Percentiles rank a stretch among this genome's conserved stretches.
Conservation (phyloP, 2,329 filamentous ascomycete species). For the Stagonosporopsis cucurbitacearum region DNA sequence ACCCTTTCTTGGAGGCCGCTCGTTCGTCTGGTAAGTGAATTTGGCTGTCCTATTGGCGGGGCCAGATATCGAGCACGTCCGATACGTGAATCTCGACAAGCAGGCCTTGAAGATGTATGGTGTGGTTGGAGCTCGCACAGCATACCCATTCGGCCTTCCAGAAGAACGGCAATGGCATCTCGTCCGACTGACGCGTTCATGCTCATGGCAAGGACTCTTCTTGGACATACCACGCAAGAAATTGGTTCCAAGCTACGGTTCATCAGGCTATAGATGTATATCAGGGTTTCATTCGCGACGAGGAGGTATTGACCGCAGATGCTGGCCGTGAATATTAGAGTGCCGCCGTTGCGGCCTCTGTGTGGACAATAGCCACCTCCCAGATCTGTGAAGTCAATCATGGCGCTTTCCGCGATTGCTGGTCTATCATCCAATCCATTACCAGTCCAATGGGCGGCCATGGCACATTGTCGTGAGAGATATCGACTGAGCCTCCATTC, state of each 20-base stretch:
- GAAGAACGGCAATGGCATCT: constrained; percentile 64
- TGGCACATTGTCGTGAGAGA: constrained; percentile 58
- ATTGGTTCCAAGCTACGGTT: constrained; percentile 52
- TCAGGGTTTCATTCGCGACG: constrained; percentile 59
- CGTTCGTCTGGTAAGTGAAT: constrained; percentile 17
- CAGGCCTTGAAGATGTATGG: not conserved
- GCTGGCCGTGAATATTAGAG: constrained; percentile 60
- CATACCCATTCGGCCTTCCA: constrained; percentile 66
- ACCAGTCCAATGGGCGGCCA: constrained; percentile 52
- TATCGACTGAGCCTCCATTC: constrained; percentile 55
- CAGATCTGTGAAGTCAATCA: constrained; percentile 47
- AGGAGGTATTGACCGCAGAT: constrained; percentile 65
- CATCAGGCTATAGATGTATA: constrained; percentile 63
- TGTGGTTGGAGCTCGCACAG: constrained; percentile 58
- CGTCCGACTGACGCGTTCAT: constrained; percentile 67
- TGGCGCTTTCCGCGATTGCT: constrained; percentile 23
- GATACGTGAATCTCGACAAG: constrained; percentile 18
- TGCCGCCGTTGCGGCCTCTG: constrained; percentile 20
- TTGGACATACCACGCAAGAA: constrained; percentile 63
- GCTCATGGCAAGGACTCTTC: constrained; percentile 63
- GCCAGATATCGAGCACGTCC: constrained; percentile 18
- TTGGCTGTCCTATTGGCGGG: constrained; percentile 17
- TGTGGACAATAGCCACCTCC: constrained; percentile 29
- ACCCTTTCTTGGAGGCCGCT: constrained; percentile 15
- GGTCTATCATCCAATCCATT: constrained; percentile 35